Conservation (phyloP, 768 basidiomycete genomes). For the Leccinum uliginosum region DNA sequence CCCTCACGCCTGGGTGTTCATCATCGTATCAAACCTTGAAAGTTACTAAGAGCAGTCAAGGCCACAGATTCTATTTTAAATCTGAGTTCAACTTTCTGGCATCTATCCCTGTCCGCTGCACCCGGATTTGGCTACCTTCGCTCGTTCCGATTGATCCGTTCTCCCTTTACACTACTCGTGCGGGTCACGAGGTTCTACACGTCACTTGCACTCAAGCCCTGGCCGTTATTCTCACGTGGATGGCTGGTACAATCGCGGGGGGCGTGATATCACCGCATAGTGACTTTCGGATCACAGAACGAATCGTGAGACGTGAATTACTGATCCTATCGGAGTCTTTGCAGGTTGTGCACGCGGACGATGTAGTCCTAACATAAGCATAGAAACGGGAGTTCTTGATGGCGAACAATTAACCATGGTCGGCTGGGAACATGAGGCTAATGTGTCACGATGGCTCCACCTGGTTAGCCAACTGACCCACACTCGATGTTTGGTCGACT, state of each 20-base stretch:
- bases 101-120: not conserved
- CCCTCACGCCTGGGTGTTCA: not conserved
- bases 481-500: not conserved
- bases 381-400: not conserved
- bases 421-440: not conserved
- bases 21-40: not conserved
- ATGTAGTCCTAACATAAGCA: not conserved
- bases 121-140: not conserved
- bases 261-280: not conserved
- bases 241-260: not conserved
- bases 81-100: not conserved
- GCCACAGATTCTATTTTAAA: not conserved
- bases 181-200: not conserved
- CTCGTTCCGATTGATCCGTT: not conserved
- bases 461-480: not conserved
- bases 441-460: not conserved
- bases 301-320: not conserved
- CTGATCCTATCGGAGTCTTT: not conserved
- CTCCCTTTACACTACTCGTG: not conserved
- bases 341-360: not conserved
- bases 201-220: not conserved
- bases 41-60: not conserved
- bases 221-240: not conserved
- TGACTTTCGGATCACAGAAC: not conserved
- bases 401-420: not conserved